phyloP scores from a whole-genome alignment of 257 asterid species.

The Forsythia viridissima region DNA sequence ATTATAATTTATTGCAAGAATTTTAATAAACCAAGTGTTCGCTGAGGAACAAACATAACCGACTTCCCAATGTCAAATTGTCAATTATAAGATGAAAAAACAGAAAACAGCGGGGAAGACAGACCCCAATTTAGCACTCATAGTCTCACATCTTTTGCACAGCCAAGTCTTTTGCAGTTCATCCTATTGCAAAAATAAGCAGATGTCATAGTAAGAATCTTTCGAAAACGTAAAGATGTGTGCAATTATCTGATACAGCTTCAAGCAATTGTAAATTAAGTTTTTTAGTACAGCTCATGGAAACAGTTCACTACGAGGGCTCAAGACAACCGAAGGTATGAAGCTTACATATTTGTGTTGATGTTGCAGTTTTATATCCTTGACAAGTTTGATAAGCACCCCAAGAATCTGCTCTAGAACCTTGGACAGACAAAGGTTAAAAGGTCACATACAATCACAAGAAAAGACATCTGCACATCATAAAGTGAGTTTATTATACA shows the following conservation, averaged over 20 bases:
- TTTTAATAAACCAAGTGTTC: conserved; percentile 7
- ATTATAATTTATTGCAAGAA: conserved; percentile 25
- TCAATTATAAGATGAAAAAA: conserved; percentile 23
- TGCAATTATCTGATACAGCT: conserved; percentile 9
- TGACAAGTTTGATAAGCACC: conserved; percentile 95
- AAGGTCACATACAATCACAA: conserved; percentile 18
- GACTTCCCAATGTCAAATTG: conserved; percentile 17
- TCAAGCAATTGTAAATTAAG: conserved; percentile 14
- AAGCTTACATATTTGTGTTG: conserved; percentile 93
- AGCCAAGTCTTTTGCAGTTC: conserved; percentile 95
- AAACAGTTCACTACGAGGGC: conserved; percentile 6
- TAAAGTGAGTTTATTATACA: neutral
- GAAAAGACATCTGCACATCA: conserved; percentile 7
- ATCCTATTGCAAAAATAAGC: conserved; percentile 54
- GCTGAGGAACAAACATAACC: neutral
- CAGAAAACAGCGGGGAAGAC: conserved; percentile 32
- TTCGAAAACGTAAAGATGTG: conserved; percentile 3
- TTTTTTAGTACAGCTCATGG: neutral
- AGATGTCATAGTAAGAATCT: conserved; percentile 3
- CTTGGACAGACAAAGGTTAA: conserved; percentile 42
- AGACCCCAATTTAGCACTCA: conserved; percentile 97
- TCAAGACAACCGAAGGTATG: conserved; percentile 8
- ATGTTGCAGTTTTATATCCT: conserved; percentile 90
- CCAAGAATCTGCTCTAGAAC: conserved; percentile 99
- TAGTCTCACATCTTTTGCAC: conserved; percentile 97